Conservation (phyloP, 208 protist genomes). For the Trypanosoma avium region DNA sequence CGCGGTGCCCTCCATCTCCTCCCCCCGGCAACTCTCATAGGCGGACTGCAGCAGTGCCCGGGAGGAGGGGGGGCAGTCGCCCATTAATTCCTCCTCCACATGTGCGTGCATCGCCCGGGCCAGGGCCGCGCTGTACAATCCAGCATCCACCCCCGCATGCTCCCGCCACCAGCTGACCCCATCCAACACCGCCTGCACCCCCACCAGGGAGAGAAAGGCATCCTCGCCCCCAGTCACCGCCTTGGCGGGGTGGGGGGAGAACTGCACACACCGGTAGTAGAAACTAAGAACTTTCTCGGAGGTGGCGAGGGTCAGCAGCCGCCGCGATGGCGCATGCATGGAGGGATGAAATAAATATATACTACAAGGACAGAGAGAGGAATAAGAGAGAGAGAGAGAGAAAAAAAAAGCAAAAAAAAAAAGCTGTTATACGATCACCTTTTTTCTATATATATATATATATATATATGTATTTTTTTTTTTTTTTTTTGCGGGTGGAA, state of each 20-base stretch:
- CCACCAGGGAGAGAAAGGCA: slow-evolving; percentile 55
- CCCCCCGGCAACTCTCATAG: slow-evolving; percentile 51
- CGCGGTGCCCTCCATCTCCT: slow-evolving; percentile 57
- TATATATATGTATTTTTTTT: too few relatives aligned
- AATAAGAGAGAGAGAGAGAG: slow-evolving; percentile 10
- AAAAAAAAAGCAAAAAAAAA: slow-evolving; percentile 14
- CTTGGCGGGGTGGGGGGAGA: slow-evolving; percentile 38
- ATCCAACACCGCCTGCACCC: slow-evolving; percentile 62
- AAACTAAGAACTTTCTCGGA: slow-evolving; percentile 36
- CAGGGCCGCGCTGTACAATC: slow-evolving; percentile 65
- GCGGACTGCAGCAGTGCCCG: slow-evolving; percentile 49
- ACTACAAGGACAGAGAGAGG: background rate
- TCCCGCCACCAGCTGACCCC: slow-evolving; percentile 81
- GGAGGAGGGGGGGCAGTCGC: slow-evolving; percentile 49
- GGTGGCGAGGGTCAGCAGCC: background rate
- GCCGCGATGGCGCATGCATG: background rate
- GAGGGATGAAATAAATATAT: slow-evolving; percentile 9
- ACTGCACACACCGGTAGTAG: slow-evolving; percentile 41
- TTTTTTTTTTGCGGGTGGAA: too few relatives aligned
- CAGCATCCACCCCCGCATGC: slow-evolving; percentile 51
- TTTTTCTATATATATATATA: too few relatives aligned
- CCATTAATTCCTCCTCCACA: slow-evolving; percentile 62
- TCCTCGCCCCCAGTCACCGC: slow-evolving; percentile 63
- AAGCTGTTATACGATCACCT: too few relatives aligned
- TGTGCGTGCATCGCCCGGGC: slow-evolving; percentile 64